Percentiles rank a stretch among this genome's conserved stretches.
phyloP scores from a whole-genome alignment of 139 green algal species.

The Pleodorina starrii region DNA sequence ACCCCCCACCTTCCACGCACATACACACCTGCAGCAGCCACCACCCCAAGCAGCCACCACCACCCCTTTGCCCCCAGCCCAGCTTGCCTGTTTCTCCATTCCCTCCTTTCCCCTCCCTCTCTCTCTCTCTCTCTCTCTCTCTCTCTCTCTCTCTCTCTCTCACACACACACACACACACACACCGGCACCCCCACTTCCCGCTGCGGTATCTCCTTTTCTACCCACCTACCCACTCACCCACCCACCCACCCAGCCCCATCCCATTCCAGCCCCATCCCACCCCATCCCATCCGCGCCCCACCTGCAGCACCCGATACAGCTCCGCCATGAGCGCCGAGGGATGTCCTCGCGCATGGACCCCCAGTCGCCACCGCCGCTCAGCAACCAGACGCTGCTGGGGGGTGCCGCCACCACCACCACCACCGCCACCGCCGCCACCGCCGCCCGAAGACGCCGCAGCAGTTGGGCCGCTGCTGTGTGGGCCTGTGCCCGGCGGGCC shows the following conservation, averaged over 20 bases:
- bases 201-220: no score
- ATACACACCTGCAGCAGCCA: no score
- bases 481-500: not conserved
- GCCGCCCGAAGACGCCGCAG: not conserved
- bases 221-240: not conserved
- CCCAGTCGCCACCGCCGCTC: conserved; percentile 92
- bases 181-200: no score
- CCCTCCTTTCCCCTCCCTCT: not conserved
- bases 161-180: no score
- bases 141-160: no score
- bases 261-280: not conserved
- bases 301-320: conserved; percentile 75
- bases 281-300: conserved; percentile 21
- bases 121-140: no score
- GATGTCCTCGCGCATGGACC: conserved; percentile 80
- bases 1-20: no score
- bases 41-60: no score
- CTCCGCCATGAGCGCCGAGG: conserved; percentile 89
- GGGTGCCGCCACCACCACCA: conserved; percentile 7
- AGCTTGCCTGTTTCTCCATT: not conserved
- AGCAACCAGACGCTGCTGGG: conserved; percentile 83
- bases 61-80: no score
- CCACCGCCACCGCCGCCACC: not conserved
- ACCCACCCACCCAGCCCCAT: conserved; percentile 36
- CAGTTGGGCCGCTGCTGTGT: not conserved